phyloP scores from a whole-genome alignment of 257 asterid species.

The Gentiana dahurica region DNA sequence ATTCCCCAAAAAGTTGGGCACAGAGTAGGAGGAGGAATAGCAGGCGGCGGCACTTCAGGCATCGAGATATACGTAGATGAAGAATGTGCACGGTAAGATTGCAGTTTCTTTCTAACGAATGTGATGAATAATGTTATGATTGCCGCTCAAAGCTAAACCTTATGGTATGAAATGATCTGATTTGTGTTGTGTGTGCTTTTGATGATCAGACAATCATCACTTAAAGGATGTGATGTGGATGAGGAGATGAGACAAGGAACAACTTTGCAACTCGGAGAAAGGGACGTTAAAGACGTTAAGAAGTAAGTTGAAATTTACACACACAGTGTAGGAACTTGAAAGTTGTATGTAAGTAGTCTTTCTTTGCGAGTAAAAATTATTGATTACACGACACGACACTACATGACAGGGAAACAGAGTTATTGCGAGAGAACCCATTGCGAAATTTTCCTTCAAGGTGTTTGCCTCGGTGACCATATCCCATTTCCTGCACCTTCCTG shows the following conservation, averaged over 20 bases:
- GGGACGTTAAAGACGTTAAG: slow-evolving; percentile 61
- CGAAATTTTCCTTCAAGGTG: slow-evolving; percentile 67
- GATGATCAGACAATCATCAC: neutral
- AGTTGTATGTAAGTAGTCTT: neutral
- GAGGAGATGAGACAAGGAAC: slow-evolving; percentile 42
- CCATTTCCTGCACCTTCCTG: too few species aligned
- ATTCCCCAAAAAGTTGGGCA: slow-evolving; percentile 67
- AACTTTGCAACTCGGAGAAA: slow-evolving; percentile 54
- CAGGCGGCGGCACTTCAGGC: slow-evolving; percentile 45
- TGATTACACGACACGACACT: neutral
- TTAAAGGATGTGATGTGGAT: slow-evolving; percentile 36
- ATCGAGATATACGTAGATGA: slow-evolving; percentile 84
- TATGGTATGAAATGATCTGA: too few species aligned
- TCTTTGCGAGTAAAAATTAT: neutral
- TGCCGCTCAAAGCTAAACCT: too few species aligned
- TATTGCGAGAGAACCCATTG: slow-evolving; percentile 79
- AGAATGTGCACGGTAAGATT: slow-evolving; percentile 48
- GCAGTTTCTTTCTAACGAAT: neutral
- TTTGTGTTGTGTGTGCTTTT: too few species aligned
- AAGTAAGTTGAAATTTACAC: slow-evolving; percentile 38
- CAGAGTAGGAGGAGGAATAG: slow-evolving; percentile 40
- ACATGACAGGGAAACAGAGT: slow-evolving; percentile 65
- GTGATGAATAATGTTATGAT: neutral
- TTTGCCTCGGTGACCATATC: slow-evolving; percentile 50
- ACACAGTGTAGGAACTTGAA: neutral